These are phyloP conservation scores for Cotoneaster glaucophyllus DNA, from an alignment of 306 rosid species.

Conservation along the genomic window DNA sequence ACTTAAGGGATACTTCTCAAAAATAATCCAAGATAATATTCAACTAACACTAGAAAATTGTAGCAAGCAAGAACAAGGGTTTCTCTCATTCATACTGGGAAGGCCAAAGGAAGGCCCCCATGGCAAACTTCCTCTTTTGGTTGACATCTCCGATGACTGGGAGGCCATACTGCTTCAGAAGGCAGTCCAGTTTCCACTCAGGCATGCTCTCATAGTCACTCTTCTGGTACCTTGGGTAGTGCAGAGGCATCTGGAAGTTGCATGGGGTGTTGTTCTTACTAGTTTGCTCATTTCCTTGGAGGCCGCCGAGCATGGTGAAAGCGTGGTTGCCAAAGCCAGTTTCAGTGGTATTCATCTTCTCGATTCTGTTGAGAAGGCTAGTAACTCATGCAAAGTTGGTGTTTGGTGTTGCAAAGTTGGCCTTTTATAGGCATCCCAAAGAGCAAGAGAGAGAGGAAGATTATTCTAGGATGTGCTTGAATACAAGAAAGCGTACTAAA, in stretches of 20 bases:
- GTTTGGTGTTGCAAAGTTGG: background rate
- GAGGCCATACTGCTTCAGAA: slow-evolving; percentile 27
- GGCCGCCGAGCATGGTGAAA: background rate
- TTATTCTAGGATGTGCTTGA: slow-evolving; percentile 11
- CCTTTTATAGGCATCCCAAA: slow-evolving; percentile 13
- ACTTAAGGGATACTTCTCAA: background rate
- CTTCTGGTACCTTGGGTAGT: slow-evolving; percentile 28
- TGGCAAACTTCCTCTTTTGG: slow-evolving; percentile 34
- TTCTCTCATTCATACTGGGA: slow-evolving; percentile 11
- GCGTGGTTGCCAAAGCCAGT: background rate
- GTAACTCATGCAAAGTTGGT: slow-evolving; percentile 2
- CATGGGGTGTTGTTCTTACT: slow-evolving; percentile 5
- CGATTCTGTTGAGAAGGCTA: background rate
- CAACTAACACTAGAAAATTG: too few relatives aligned
- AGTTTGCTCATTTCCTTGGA: background rate
- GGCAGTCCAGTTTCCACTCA: slow-evolving; percentile 35
- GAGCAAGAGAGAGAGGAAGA: slow-evolving; percentile 3
- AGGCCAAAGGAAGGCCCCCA: slow-evolving; percentile 44
- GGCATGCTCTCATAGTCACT: slow-evolving; percentile 32
- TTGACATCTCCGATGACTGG: slow-evolving; percentile 16
- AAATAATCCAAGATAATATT: background rate
- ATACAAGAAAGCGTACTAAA: background rate
- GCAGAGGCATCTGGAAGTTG: slow-evolving; percentile 31
- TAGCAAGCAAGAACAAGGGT: background rate
- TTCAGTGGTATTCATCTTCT: slow-evolving; percentile 18